Percentiles rank a stretch among this genome's conserved stretches.
Conservation (phyloP, 257 asterid species). For the Avicennia marina region DNA sequence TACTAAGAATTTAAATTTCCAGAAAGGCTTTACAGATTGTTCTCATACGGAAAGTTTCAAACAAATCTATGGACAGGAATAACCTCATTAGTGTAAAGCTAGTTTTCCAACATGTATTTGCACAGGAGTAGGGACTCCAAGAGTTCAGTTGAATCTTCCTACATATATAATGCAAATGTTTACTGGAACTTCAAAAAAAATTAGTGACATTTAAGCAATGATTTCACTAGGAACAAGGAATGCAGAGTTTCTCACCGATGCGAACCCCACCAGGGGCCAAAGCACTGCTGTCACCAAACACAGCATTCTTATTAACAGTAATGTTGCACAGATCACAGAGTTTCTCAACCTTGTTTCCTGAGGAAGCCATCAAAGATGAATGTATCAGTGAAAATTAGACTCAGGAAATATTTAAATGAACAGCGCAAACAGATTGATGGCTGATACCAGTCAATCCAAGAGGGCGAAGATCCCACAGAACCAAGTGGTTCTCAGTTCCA, state of each 20-base stretch:
- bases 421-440: neutral
- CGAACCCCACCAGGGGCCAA: slow-evolving; percentile 99
- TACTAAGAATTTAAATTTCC: too few relatives aligned
- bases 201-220: too few relatives aligned
- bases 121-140: too few relatives aligned
- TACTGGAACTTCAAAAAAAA: too few relatives aligned
- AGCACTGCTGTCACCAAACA: slow-evolving; percentile 98
- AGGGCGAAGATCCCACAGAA: slow-evolving; percentile 98
- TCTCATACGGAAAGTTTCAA: too few relatives aligned
- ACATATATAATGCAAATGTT: too few relatives aligned
- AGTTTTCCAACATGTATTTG: too few relatives aligned
- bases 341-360: slow-evolving; percentile 97
- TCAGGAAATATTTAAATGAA: neutral
- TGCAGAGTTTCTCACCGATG: slow-evolving; percentile 50
- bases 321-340: slow-evolving; percentile 90
- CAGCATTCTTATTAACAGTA: slow-evolving; percentile 97
- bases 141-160: too few relatives aligned
- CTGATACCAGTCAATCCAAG: slow-evolving; percentile 90
- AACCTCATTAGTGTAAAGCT: too few relatives aligned
- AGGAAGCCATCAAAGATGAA: slow-evolving; percentile 1
- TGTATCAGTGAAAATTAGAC: neutral
- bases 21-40: too few relatives aligned
- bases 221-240: slow-evolving; percentile 11
- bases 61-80: too few relatives aligned
- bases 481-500: slow-evolving; percentile 98